Percentiles rank a stretch among this genome's conserved stretches.
Conservation (phyloP, 345 rosid genomes). For the Lumnitzera racemosa region DNA sequence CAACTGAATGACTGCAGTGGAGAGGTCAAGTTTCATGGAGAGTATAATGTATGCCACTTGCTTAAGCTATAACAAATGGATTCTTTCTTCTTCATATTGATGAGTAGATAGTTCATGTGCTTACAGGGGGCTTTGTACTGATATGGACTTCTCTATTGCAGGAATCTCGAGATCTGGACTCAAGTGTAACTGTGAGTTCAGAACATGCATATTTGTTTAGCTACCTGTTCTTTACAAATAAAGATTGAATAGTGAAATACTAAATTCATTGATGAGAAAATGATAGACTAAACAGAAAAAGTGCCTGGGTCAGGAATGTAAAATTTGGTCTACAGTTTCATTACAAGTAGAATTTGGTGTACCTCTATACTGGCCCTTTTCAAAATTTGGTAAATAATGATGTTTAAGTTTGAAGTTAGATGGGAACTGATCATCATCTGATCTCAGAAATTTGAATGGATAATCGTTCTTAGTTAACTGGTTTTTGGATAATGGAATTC, state of each 20-base stretch:
- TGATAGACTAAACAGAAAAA: too few species aligned
- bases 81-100: neutral
- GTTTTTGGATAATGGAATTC: neutral
- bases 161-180: constrained; percentile 5
- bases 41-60: constrained; percentile 4
- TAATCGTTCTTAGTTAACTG: too few species aligned
- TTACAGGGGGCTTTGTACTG: neutral
- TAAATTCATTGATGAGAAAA: too few species aligned
- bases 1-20: neutral
- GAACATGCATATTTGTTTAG: neutral
- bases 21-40: constrained; percentile 2
- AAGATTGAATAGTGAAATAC: neutral
- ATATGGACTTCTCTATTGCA: neutral
- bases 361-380: too few species aligned
- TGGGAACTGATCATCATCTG: too few species aligned
- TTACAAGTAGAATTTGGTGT: too few species aligned
- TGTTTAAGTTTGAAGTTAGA: too few species aligned
- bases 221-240: neutral
- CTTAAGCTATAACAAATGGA: neutral
- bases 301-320: too few species aligned
- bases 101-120: neutral
- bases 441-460: too few species aligned
- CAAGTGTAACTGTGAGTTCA: constrained; percentile 1
- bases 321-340: too few species aligned
- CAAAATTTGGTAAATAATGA: too few species aligned